Conservation (phyloP, 371 early-diverging fungal genomes). For the Apophysomyces trapeziformis region DNA sequence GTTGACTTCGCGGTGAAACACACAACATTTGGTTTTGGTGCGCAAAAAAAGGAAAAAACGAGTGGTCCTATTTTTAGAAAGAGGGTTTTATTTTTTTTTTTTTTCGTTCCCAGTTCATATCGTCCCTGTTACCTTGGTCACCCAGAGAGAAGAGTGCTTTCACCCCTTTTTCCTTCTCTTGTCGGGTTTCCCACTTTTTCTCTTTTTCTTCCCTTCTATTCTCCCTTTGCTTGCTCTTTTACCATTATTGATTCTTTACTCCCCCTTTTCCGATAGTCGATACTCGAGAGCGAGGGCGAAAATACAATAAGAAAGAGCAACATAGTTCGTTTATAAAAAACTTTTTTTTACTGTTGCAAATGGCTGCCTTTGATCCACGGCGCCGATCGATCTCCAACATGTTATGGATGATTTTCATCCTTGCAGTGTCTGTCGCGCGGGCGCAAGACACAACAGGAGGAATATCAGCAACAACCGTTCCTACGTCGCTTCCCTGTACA, state of each 20-base stretch:
- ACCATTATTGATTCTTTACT: not conserved
- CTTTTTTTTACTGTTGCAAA: not conserved
- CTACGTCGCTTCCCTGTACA: not conserved
- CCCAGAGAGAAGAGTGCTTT: not conserved
- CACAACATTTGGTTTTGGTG: not conserved
- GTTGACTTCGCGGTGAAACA: not conserved
- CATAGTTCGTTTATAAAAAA: not conserved
- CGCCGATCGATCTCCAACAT: not conserved
- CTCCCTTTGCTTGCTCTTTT: not conserved
- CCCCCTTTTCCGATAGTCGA: not conserved
- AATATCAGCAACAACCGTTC: not conserved
- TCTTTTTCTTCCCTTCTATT: not conserved
- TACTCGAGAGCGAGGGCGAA: not conserved
- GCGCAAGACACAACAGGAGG: not conserved
- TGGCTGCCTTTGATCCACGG: slow-evolving; percentile 7
- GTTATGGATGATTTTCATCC: slow-evolving; percentile 6
- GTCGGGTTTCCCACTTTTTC: slow-evolving; percentile 13
- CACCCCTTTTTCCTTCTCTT: slow-evolving; percentile 5
- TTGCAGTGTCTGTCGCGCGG: slow-evolving; percentile 4
- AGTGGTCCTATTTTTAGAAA: slow-evolving; percentile 7
- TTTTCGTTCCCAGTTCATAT: slow-evolving; percentile 1
- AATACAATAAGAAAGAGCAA: not conserved
- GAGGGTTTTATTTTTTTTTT: not conserved
- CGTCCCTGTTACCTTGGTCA: not conserved
- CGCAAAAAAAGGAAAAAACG: not conserved